Evolutionary conservation across 2,329 filamentous ascomycete genomes (phyloP).

Genomic region (Endothia cerciana): DNA sequence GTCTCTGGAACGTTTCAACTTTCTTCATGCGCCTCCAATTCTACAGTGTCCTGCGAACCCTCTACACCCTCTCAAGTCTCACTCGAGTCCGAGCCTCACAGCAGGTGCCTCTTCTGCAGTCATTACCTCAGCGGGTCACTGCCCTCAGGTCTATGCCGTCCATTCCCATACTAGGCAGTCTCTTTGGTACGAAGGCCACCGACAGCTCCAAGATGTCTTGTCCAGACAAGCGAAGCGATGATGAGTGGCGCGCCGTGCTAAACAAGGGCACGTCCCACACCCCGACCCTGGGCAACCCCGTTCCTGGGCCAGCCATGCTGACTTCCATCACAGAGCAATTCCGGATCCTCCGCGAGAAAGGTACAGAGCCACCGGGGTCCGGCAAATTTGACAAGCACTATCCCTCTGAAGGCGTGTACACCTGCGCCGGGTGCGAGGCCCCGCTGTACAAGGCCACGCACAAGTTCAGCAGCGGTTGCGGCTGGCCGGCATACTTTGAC

Average conservation of each 20-base stretch:
- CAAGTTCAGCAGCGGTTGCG: constrained; percentile 96
- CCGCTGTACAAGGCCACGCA: constrained; percentile 91
- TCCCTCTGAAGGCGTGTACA: constrained; percentile 76
- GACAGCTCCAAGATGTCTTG: constrained; percentile 62
- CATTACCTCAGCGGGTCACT: constrained; percentile 34
- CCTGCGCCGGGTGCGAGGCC: constrained; percentile 81
- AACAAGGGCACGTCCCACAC: constrained; percentile 51
- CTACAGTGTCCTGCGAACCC: constrained; percentile 49
- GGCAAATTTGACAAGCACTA: constrained; percentile 89
- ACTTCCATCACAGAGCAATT: constrained; percentile 75
- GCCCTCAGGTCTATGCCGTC: constrained; percentile 67
- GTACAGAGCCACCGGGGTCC: constrained; percentile 80
- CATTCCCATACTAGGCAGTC: constrained; percentile 76
- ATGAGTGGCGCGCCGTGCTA: constrained; percentile 89
- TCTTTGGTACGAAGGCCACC: constrained; percentile 68
- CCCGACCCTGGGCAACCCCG: not conserved
- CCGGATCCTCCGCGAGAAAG: constrained; percentile 87
- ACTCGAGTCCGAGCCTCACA: constrained; percentile 40
- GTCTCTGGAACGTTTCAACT: not conserved
- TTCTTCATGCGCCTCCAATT: constrained; percentile 54
- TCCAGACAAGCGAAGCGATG: constrained; percentile 77
- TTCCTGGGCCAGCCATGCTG: not conserved
- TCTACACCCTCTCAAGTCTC: constrained; percentile 52
- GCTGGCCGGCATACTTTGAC: constrained; percentile 98
- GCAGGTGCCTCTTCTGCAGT: constrained; percentile 26